Evolutionary conservation across 306 rosid species (phyloP), one percentile per base, ranked within the genome.

Genomic region (Hylodesmum podocarpum): DNA sequence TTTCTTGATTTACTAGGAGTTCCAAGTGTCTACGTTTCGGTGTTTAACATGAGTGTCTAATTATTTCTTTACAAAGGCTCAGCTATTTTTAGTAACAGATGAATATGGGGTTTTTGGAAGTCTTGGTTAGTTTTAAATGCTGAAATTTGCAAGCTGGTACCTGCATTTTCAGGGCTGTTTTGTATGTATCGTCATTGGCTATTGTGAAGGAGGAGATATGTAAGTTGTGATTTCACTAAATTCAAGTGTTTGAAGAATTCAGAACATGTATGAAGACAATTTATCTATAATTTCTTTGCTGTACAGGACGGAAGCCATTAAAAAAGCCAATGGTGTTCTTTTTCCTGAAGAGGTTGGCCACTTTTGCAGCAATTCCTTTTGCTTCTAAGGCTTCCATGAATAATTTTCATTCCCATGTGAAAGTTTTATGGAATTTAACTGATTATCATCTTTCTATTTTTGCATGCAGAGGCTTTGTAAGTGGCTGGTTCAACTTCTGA

Each of bases 151-250:
- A 7, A 58, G 55, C 19, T 73, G 75, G 25, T 80, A 40, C 34
- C 40, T 74, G 81, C 66, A 50, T 25, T 73, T 74, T 29, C 94
- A 95, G 99, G 99, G 99, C 81, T 95, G 97, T 81, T 95, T 89
- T 78, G 99, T 95, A 29, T 95, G 99, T 87, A 95, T 95, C 49
- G 76, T 95, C 75, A 81, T 92, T 41, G 97, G 99, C 80, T 95
- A 89, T 78, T 95, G 99, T 64, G 99, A 86, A 83, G 97, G 99
- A 58, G 97, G 99, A 68, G 99, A 95, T 85, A 90, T 95, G 99
- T 95, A 83, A 90, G 97, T 81, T 31, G 11, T 24, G 46, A 6
- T 76, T 66, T 46, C 28, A 58, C 28, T 54, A 40, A 81, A 54
- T 69, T 78, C 24, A 47, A 73, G 62, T 62, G 18, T n/a, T 55